Percentiles rank a stretch among this genome's conserved stretches.
Conservation (phyloP, 2,329 filamentous ascomycete genomes). For the Trichoderma oligosporum region DNA sequence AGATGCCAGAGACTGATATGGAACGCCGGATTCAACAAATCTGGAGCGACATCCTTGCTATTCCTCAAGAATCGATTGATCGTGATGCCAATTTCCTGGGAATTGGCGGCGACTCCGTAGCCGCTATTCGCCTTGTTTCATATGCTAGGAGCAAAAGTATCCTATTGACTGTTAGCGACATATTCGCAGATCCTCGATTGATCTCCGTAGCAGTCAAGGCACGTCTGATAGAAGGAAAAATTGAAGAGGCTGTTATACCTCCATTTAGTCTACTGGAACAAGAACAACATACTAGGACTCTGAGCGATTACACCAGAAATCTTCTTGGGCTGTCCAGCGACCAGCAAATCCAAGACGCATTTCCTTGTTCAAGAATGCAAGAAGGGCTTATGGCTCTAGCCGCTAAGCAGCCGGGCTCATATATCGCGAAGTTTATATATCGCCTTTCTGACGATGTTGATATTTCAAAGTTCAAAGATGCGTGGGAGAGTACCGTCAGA, state of each 20-base stretch:
- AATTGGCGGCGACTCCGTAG: slow-evolving; percentile 27
- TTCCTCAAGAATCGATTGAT: slow-evolving; percentile 17
- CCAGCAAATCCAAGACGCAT: neutral
- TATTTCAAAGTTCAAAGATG: slow-evolving; percentile 10
- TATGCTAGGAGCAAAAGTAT: neutral
- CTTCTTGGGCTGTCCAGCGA: slow-evolving; percentile 1
- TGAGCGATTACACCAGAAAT: neutral
- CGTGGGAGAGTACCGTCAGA: slow-evolving; percentile 17
- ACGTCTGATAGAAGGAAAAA: neutral
- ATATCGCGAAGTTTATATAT: slow-evolving; percentile 32
- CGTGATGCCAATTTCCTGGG: slow-evolving; percentile 22
- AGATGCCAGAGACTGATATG: slow-evolving; percentile 21
- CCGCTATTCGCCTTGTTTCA: slow-evolving; percentile 23
- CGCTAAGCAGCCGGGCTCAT: slow-evolving; percentile 30
- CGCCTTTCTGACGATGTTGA: slow-evolving; percentile 24
- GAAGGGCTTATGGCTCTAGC: slow-evolving; percentile 38
- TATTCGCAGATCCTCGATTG: neutral
- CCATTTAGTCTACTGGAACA: neutral
- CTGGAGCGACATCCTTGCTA: slow-evolving; percentile 21
- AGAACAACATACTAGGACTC: neutral
- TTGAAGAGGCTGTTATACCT: neutral
- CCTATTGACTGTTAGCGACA: slow-evolving; percentile 3
- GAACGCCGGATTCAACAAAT: slow-evolving; percentile 22
- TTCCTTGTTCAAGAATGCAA: slow-evolving; percentile 28
- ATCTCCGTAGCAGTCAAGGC: neutral